These are phyloP conservation scores for Ensete glaucum DNA, from an alignment of 176 grass and related monocot species.

Conservation along the genomic window DNA sequence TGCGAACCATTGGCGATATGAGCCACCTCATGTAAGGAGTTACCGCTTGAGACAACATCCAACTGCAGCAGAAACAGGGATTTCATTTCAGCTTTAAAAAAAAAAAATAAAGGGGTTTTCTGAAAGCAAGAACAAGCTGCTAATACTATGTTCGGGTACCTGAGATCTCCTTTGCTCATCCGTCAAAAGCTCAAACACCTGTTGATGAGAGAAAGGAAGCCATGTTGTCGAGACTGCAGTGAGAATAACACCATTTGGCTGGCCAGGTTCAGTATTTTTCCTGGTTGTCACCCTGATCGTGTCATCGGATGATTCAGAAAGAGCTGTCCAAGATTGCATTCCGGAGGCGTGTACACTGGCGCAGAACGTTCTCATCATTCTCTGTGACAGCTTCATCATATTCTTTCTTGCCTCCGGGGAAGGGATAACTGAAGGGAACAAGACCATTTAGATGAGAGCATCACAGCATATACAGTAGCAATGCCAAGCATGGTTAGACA, in stretches of 20 bases:
- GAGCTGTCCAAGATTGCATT: slow-evolving; percentile 73
- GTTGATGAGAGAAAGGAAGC: slow-evolving; percentile 72
- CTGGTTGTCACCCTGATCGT: slow-evolving; percentile 69
- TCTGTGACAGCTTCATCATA: slow-evolving; percentile 86
- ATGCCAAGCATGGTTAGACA: too few species aligned
- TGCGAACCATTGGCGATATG: slow-evolving; percentile 97
- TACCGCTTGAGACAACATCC: slow-evolving; percentile 76
- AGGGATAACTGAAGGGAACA: slow-evolving; percentile 36
- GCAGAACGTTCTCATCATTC: slow-evolving; percentile 79
- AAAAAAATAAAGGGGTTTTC: too few species aligned
- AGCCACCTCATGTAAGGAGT: slow-evolving; percentile 87
- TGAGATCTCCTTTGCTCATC: slow-evolving; percentile 83
- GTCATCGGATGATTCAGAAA: slow-evolving; percentile 64
- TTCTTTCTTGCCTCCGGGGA: slow-evolving; percentile 87
- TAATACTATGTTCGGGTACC: slow-evolving; percentile 25
- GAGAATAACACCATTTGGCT: slow-evolving; percentile 85
- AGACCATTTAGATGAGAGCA: neutral
- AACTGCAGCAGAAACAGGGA: slow-evolving; percentile 35
- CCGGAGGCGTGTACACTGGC: slow-evolving; percentile 52
- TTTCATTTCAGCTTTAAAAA: neutral
- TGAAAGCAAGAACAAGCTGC: too few species aligned
- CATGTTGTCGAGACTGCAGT: slow-evolving; percentile 83
- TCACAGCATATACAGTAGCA: neutral
- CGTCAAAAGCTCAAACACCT: slow-evolving; percentile 81
- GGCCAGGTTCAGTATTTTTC: slow-evolving; percentile 74